phyloP scores from a whole-genome alignment of 257 asterid genomes.

The Buddleja alternifolia region DNA sequence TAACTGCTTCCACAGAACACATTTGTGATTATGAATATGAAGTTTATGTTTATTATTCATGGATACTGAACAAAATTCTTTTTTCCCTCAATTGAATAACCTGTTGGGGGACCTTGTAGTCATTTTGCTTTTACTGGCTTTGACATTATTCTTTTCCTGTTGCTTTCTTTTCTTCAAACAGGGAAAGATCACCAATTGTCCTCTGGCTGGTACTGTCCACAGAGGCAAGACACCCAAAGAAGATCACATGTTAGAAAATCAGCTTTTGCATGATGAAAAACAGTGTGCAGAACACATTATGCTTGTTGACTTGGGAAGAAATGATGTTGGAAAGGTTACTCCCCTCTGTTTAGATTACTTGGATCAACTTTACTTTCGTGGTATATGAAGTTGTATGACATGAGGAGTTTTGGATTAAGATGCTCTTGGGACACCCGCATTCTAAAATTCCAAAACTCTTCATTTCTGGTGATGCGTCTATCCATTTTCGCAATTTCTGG shows the following conservation, averaged over 20 bases:
- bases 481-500: neutral
- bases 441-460: neutral
- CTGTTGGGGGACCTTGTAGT: neutral
- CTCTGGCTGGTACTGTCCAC: conserved; percentile 92
- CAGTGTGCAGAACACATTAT: conserved; percentile 98
- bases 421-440: conserved; percentile 3
- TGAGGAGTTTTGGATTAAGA: neutral
- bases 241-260: conserved; percentile 86
- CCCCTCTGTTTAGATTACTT: conserved; percentile 1
- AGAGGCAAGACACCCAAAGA: conserved; percentile 93
- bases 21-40: neutral
- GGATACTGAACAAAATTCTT: conserved; percentile 7
- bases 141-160: conserved; percentile 12
- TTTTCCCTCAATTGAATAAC: neutral
- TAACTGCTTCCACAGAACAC: neutral
- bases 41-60: neutral
- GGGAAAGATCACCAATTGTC: conserved; percentile 83
- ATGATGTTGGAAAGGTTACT: conserved; percentile 96
- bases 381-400: neutral
- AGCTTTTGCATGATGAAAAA: conserved; percentile 82
- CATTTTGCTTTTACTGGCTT: conserved; percentile 16
- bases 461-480: conserved; percentile 5
- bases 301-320: conserved; percentile 99
- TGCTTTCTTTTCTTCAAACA: conserved; percentile 34
- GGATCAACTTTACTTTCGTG: neutral